Evolutionary conservation across 148 eudicot species (phyloP).

Genomic region (Rhododendron kiyosumense): DNA sequence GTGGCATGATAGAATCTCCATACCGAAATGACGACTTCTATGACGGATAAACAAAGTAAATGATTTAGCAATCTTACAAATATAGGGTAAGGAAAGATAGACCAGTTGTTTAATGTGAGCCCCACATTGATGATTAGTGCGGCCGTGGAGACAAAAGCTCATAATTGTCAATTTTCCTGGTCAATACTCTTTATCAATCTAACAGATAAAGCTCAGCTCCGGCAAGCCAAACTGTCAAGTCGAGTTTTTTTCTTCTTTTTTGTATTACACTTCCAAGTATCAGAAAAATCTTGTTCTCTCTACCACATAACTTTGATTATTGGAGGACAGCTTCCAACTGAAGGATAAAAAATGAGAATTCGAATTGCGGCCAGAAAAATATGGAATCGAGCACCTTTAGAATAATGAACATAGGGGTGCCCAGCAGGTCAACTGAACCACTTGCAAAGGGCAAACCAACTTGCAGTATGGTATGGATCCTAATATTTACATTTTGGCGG

Average conservation of each 20-base stretch:
- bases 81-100: background rate
- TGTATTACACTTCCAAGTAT: background rate
- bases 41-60: slow-evolving; percentile 13
- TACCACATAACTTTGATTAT: background rate
- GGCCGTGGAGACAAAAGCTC: background rate
- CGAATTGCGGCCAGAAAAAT: background rate
- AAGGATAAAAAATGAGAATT: background rate
- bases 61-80: background rate
- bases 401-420: background rate
- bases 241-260: background rate
- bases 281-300: background rate
- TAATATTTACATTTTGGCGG: background rate
- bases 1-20: slow-evolving; percentile 60
- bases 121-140: background rate
- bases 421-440: background rate
- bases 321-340: background rate
- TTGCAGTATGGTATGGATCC: background rate
- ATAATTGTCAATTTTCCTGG: background rate
- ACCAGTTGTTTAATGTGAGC: background rate
- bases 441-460: background rate
- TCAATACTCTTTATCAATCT: background rate
- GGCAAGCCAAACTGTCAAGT: background rate
- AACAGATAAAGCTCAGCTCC: background rate
- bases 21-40: slow-evolving; percentile 32
- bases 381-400: background rate